These are phyloP conservation scores for Arachnopeziza araneosa DNA, from an alignment of 2,329 filamentous ascomycete species.

Conservation along the genomic window DNA sequence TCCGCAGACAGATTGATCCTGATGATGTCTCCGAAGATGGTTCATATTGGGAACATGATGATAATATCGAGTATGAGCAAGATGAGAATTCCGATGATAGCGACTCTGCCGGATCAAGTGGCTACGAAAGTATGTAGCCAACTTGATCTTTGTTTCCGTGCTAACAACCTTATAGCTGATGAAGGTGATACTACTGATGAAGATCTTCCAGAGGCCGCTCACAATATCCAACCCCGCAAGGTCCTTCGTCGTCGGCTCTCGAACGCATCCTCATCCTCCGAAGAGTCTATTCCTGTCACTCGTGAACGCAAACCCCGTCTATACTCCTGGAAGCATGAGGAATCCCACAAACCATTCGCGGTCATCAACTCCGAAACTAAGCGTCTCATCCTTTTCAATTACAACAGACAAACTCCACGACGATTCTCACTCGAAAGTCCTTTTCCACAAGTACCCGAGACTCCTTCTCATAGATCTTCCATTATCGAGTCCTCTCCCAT, in stretches of 20 bases:
- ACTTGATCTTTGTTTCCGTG: conserved; percentile 24
- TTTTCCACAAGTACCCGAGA: not conserved
- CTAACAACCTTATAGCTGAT: conserved; percentile 47
- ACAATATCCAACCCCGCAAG: not conserved
- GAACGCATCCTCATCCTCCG: conserved; percentile 32
- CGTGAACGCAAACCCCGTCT: conserved; percentile 9
- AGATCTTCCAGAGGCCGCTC: conserved; percentile 40
- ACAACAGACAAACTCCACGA: conserved; percentile 16
- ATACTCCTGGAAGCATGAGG: conserved; percentile 5
- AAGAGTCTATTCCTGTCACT: conserved; percentile 29
- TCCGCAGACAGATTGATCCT: conserved; percentile 68
- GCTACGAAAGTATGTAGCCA: conserved; percentile 51
- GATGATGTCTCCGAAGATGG: conserved; percentile 40
- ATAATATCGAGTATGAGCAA: conserved; percentile 3
- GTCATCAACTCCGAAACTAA: conserved; percentile 2
- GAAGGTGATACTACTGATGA: conserved; percentile 54
- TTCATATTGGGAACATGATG: conserved; percentile 17
- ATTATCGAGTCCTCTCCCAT: conserved; percentile 41
- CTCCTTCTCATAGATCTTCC: not conserved
- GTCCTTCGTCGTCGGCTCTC: not conserved
- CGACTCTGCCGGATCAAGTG: conserved; percentile 39
- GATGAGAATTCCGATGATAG: conserved; percentile 19
- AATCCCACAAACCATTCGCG: conserved; percentile 6
- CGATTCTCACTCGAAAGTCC: not conserved
- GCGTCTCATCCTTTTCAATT: conserved; percentile 6